These are phyloP conservation scores for Penicillium sp. DNA, from an alignment of 2,329 filamentous ascomycete species.

Conservation along the genomic window DNA sequence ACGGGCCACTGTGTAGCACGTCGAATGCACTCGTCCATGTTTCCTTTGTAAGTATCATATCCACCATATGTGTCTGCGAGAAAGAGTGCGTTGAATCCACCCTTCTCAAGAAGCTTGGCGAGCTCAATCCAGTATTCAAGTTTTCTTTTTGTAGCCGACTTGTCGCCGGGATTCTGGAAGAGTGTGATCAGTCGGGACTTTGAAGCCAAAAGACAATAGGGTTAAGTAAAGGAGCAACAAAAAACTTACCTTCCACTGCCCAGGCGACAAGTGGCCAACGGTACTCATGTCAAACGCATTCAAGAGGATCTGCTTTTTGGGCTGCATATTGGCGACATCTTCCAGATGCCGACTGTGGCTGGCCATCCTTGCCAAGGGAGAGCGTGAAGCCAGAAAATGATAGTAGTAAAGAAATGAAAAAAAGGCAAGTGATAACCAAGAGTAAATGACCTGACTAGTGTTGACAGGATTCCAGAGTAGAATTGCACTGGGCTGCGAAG, in stretches of 20 bases:
- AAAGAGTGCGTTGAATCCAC: constrained; percentile 68
- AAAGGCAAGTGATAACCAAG: too few species aligned
- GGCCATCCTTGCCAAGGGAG: too few species aligned
- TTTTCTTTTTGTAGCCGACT: constrained; percentile 63
- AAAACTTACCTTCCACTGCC: constrained; percentile 65
- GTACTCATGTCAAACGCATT: constrained; percentile 72
- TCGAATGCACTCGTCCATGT: constrained; percentile 64
- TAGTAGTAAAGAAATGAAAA: not conserved
- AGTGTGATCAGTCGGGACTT: not conserved
- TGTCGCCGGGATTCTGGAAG: constrained; percentile 62
- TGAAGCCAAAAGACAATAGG: too few species aligned
- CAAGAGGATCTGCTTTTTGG: constrained; percentile 62
- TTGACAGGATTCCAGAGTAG: too few species aligned
- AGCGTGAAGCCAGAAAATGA: not conserved
- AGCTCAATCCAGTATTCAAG: constrained; percentile 69
- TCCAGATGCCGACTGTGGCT: too few species aligned
- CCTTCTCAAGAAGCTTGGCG: constrained; percentile 65
- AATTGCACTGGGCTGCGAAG: too few species aligned
- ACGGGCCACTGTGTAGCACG: constrained; percentile 69
- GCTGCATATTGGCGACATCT: too few species aligned
- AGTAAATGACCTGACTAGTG: too few species aligned
- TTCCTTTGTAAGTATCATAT: constrained; percentile 66
- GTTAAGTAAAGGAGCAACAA: constrained; percentile 3
- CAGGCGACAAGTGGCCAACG: constrained; percentile 66
- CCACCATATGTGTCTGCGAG: constrained; percentile 70